These are phyloP conservation scores for Helicosporidium sp. DNA, from an alignment of 139 green algal genomes.

Conservation along the genomic window DNA sequence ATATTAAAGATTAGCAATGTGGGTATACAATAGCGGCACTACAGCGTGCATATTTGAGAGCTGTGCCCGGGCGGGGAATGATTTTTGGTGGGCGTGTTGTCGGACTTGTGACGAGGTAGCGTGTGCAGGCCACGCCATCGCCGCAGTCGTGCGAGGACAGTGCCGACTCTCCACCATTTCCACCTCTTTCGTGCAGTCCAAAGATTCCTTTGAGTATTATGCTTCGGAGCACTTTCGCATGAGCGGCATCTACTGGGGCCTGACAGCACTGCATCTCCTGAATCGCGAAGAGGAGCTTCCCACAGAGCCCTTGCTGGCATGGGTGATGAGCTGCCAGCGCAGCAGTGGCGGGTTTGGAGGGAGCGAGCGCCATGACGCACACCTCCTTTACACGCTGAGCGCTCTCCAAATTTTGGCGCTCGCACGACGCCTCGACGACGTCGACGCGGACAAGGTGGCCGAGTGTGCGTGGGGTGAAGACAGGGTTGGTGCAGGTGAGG, in stretches of 20 bases:
- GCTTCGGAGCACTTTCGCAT: constrained; percentile 91
- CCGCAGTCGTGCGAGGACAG: no score
- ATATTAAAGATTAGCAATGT: no score
- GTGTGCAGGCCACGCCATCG: no score
- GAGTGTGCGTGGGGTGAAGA: constrained; percentile 27
- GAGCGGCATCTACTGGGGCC: constrained; percentile 93
- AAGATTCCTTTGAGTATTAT: constrained; percentile 55
- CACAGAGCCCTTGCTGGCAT: constrained; percentile 20
- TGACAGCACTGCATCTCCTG: constrained; percentile 67
- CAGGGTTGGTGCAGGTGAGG: neutral
- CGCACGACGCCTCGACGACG: constrained; percentile 48
- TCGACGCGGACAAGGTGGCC: constrained; percentile 49
- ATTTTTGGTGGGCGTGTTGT: no score
- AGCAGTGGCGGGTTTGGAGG: constrained; percentile 62
- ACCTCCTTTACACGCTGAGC: constrained; percentile 89
- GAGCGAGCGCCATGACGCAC: constrained; percentile 69
- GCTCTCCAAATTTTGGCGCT: constrained; percentile 76
- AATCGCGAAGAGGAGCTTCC: constrained; percentile 47
- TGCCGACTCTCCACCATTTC: no score
- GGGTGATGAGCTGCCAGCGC: constrained; percentile 49
- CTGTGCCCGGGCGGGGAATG: no score
- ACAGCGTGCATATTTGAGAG: no score
- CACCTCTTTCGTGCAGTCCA: no score
- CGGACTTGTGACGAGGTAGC: no score
- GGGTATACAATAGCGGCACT: no score